Evolutionary conservation across 1,139 yeast species (phyloP), one percentile per base, ranked within the genome.

Genomic region (Kluyveromyces marxianus): DNA sequence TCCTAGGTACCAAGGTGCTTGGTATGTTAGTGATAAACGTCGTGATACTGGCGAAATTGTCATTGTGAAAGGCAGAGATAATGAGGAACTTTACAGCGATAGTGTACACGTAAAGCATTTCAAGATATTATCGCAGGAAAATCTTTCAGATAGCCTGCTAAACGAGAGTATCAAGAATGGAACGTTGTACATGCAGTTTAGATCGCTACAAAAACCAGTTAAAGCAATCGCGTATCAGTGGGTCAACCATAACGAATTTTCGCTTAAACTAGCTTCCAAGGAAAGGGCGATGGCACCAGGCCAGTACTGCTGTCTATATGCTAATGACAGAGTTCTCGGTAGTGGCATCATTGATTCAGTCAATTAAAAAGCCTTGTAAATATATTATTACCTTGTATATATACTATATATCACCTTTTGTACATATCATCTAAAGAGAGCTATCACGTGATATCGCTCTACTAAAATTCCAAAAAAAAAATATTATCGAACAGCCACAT

Each of bases 201-300:
- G 95, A 46, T 86, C 96, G 0, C 68, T 88, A 28, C 94, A 84
- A 58, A 62, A 64, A 2, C 84, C 89, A 0, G 63, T 73, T 4
- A 51, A 44, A 5, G 49, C 55, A 1, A 41, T 65, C 2, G 55
- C 56, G 7, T 39, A 50, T 2, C 39, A 58, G 1, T 49, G 54
- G 8, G 47, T 50, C 1, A 51, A 49, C 1, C 52, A 46, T 4
- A 50, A 48, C 7, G 48, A 39, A 35, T 45, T 48, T 3, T 43
- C 69, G 4, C 48, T 53, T 2, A 63, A 83, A 27, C 57, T 85
- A 34, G 51, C 52, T 1, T 65, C 70, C 3, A 63, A 67, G 32
- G 79, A 77, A 34, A 67, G 90, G 43, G 96, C 96, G 0, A 77
- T 92, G 60, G 92, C 97, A 0, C 88, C 94, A 0, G 98, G 97